Evolutionary conservation across 495 filamentous ascomycete genomes (phyloP), one percentile per base, ranked within the genome.

Genomic region (Tetracladium marchalianum): DNA sequence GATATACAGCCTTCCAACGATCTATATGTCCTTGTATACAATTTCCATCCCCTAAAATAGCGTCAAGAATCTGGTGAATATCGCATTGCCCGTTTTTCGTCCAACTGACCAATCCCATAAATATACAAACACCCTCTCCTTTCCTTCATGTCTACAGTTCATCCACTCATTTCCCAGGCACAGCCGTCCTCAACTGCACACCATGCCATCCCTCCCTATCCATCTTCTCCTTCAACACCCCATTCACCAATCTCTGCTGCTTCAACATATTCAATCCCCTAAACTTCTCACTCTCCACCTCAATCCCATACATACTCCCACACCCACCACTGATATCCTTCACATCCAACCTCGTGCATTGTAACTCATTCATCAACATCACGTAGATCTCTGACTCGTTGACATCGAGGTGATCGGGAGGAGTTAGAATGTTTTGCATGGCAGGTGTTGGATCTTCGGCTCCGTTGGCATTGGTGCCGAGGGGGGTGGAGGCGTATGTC

Each of bases 251-350:
- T 39, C 80, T 68, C 56, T 88, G 84, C 58, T 87, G 83, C 67
- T 79, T 80, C 53, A 88, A 68, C 63, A 85, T 73, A 46, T 66
- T 68, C 51, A 77, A 43, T 24, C 83, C 84, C 41, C 73, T 67
- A 61, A 88, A 88, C 63, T 66, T 73, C 41, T 70, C 66, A 15
- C 78, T 81, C 43, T 70, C 64, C 51, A 87, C 76, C 50, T 87
- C 80, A 50, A 88, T 77, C 44, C 70, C 77, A 63, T 87, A 88
- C 84, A 88, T 87, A 46, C 74, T 78, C 38, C 84, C 84, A 63
- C 84, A 88, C 24, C 84, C 84, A 32, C 84, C 84, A n/a, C 75
- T 80, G 42, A 88, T 75, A 61, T 88, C 84, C 56, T 78, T 80
- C n/a, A 88, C 83, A 61, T 72, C 64, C 10, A 78, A 55, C 43